phyloP scores from a whole-genome alignment of 768 basidiomycete genomes.

The Omphalotus guepiniiformis region DNA sequence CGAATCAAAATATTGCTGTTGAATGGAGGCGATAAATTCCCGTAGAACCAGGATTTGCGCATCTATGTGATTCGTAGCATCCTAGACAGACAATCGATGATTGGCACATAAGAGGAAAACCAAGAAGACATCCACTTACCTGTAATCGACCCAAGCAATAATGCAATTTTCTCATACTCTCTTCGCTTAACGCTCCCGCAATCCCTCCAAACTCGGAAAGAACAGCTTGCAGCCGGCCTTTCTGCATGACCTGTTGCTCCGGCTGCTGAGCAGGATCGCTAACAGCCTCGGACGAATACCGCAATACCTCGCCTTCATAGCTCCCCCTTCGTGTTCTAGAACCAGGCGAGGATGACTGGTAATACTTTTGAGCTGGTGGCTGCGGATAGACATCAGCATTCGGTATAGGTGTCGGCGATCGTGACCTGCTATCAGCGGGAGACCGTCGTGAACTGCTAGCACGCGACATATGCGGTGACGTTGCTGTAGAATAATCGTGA shows the following conservation, averaged over 20 bases:
- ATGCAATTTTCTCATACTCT: slow-evolving; percentile 80
- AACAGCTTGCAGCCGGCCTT: slow-evolving; percentile 85
- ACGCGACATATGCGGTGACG: not conserved
- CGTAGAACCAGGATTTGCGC: slow-evolving; percentile 81
- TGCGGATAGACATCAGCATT: too few species aligned
- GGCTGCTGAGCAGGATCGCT: not conserved
- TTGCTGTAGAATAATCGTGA: not conserved
- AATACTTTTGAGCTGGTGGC: too few species aligned
- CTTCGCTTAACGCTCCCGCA: slow-evolving; percentile 84
- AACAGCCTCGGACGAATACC: not conserved
- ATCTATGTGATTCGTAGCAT: slow-evolving; percentile 84
- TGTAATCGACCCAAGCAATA: slow-evolving; percentile 89
- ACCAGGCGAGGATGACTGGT: too few species aligned
- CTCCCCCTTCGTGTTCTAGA: too few species aligned
- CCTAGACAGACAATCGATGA: slow-evolving; percentile 38
- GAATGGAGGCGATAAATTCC: slow-evolving; percentile 74
- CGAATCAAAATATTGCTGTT: slow-evolving; percentile 23
- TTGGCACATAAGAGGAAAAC: not conserved
- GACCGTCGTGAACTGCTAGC: not conserved
- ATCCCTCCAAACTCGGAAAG: slow-evolving; percentile 76
- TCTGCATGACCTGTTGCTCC: slow-evolving; percentile 52
- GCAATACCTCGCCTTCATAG: too few species aligned
- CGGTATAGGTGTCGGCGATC: slow-evolving; percentile 4
- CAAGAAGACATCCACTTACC: slow-evolving; percentile 39
- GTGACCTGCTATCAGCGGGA: slow-evolving; percentile 5